Evolutionary conservation across 179 eudicot species (phyloP), one percentile per base, ranked within the genome.

Genomic region (Drosera spatulata): DNA sequence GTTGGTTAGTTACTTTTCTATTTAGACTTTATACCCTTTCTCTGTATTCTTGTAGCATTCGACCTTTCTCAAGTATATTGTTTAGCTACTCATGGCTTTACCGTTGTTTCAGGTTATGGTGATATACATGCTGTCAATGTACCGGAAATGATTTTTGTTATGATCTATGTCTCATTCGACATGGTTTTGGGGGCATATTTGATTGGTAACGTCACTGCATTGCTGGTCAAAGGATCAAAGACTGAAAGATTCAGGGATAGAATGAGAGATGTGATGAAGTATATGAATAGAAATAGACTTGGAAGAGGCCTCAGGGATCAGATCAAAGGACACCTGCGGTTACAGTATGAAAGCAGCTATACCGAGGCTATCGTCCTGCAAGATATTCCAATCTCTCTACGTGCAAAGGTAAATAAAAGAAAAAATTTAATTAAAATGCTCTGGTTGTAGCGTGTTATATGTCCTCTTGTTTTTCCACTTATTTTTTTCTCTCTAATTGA

Each of bases 141-240:
- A 74, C 83, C 91, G 73, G 96, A 91, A 71, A 88, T 88, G 97
- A 88, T 91, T 76, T 91, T 91, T 41, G 57, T 91, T 43, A 91
- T 91, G 97, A 65, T 83, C 58, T 91, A 83, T 59, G 97, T 88
- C 64, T 91, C 97, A 4, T 88, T 91, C 63, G 97, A 91, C 59
- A 91, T 91, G 97, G 69, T 91, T 71, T 75, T 91, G 71, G 91
- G 97, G 64, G 97, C 97, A 54, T 91, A 91, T 65, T 71, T 91
- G 75, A 82, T 91, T 14, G 97, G 96, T 79, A 91, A 88, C 73
- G 85, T 88, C 85, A 91, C 97, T 33, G 97, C 97, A 37, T 66
- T 91, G 67, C 83, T 91, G 40, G 97, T 91, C 7, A 91, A 91
- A 82, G 97, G 96, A 65, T 83, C 94, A 4, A 88, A 88, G 61